phyloP scores from a whole-genome alignment of 2,329 filamentous ascomycete species.

The Cryphonectria parasitica region DNA sequence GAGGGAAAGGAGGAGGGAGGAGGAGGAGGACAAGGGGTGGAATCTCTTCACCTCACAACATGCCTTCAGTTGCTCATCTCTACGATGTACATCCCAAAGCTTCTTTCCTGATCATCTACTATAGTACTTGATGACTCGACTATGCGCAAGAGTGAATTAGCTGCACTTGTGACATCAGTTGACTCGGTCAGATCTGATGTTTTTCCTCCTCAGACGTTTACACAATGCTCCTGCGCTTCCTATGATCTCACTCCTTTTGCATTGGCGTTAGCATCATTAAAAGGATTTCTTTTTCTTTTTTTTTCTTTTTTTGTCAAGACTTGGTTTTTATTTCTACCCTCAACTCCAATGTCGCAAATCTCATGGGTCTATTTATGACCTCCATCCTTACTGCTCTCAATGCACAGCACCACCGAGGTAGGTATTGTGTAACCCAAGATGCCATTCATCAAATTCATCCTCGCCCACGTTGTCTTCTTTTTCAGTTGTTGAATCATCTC shows the following conservation, averaged over 20 bases:
- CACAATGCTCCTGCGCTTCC: background rate
- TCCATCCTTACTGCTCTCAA: constrained; percentile 19
- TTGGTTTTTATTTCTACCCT: constrained; percentile 24
- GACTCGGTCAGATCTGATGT: background rate
- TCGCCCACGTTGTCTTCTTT: background rate
- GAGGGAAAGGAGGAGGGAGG: too few relatives aligned
- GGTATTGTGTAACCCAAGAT: constrained; percentile 2
- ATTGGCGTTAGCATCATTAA: background rate
- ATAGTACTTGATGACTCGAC: background rate
- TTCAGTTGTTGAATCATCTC: background rate
- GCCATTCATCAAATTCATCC: constrained; percentile 24
- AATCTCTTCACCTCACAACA: background rate
- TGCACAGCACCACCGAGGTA: constrained; percentile 14
- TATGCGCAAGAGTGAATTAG: background rate
- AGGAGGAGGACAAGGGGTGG: background rate
- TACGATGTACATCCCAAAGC: background rate
- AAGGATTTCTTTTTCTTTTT: background rate
- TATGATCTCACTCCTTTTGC: background rate
- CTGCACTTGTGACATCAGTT: background rate
- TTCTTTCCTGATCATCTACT: too few relatives aligned
- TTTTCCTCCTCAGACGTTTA: background rate
- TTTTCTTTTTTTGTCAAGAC: background rate
- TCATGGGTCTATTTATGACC: constrained; percentile 11
- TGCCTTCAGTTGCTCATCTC: background rate
- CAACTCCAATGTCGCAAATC: constrained; percentile 23